These are phyloP conservation scores for Magnusiomyces fungicola DNA, from an alignment of 1,139 yeast genomes.

Conservation along the genomic window DNA sequence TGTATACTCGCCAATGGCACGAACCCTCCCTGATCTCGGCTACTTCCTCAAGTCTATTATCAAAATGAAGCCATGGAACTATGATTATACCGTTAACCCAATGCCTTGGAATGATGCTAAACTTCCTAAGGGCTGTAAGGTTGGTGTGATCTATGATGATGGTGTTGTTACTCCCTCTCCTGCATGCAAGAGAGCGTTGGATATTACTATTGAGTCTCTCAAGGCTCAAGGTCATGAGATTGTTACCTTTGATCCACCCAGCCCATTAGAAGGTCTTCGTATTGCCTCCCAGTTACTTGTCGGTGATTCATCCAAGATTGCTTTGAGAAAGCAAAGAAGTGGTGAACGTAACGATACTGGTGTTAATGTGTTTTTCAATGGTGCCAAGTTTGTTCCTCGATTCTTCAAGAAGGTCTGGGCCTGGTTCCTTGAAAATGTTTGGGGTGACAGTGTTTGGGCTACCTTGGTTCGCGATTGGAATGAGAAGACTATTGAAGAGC, in stretches of 20 bases:
- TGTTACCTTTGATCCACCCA: constrained; percentile 51
- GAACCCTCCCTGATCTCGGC: constrained; percentile 56
- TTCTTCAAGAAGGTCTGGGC: constrained; percentile 33
- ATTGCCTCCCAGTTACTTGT: constrained; percentile 35
- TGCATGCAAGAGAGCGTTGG: constrained; percentile 52
- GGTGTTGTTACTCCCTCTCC: constrained; percentile 51
- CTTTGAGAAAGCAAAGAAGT: constrained; percentile 28
- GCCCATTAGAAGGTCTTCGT: constrained; percentile 35
- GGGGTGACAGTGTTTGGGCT: constrained; percentile 36
- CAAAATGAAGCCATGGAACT: constrained; percentile 58
- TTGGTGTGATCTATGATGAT: constrained; percentile 41
- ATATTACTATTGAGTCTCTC: constrained; percentile 40
- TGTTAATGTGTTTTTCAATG: constrained; percentile 28
- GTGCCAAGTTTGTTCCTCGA: constrained; percentile 32
- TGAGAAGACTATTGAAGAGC: constrained; percentile 33
- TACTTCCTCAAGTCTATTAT: constrained; percentile 51
- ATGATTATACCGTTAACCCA: constrained; percentile 49
- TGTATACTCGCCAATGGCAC: constrained; percentile 51
- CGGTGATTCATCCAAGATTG: constrained; percentile 32
- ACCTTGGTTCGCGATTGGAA: constrained; percentile 36
- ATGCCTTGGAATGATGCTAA: constrained; percentile 49
- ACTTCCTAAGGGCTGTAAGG: constrained; percentile 39
- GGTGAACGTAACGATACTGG: constrained; percentile 37
- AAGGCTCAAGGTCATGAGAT: constrained; percentile 51
- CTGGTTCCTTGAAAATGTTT: constrained; percentile 31